Evolutionary conservation across 139 green algal species (phyloP).

Genomic region (Chlorella vulgaris): DNA sequence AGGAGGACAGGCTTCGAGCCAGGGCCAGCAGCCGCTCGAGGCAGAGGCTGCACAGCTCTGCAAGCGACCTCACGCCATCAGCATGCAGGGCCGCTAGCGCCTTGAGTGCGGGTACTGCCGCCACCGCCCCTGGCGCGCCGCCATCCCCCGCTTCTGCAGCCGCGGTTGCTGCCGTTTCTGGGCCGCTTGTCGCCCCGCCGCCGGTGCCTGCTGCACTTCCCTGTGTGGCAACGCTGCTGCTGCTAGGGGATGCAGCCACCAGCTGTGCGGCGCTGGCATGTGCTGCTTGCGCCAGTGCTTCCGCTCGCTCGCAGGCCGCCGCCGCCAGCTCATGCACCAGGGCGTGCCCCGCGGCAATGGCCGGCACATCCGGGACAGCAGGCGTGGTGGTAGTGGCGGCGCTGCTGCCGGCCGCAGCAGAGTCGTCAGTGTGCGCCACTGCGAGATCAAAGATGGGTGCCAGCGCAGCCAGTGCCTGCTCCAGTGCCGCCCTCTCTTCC

Average conservation of each 20-base stretch:
- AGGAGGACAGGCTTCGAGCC: conserved; percentile 1
- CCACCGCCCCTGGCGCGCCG: neutral
- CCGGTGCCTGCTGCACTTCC: neutral
- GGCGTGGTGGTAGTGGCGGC: no score
- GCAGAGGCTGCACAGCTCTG: conserved; percentile 34
- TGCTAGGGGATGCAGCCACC: neutral
- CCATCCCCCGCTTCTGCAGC: no score
- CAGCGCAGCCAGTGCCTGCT: conserved; percentile 7
- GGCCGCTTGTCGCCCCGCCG: neutral
- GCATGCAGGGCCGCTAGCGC: conserved; percentile 2
- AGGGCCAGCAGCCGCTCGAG: conserved; percentile 31
- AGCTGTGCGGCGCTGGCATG: neutral
- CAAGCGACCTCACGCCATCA: conserved; percentile 3
- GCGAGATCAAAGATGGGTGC: conserved; percentile 16
- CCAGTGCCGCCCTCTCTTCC: neutral
- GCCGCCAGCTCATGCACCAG: conserved; percentile 24
- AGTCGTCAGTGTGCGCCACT: neutral
- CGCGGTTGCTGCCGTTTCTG: neutral
- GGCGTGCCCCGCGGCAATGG: conserved; percentile 13
- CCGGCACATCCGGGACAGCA: no score
- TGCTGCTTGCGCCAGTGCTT: conserved; percentile 2
- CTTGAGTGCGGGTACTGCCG: neutral
- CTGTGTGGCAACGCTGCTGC: neutral
- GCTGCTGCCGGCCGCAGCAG: neutral
- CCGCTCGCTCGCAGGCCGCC: conserved; percentile 12